These are phyloP conservation scores for Xylaria curta DNA, from an alignment of 495 filamentous ascomycete species.

Conservation along the genomic window DNA sequence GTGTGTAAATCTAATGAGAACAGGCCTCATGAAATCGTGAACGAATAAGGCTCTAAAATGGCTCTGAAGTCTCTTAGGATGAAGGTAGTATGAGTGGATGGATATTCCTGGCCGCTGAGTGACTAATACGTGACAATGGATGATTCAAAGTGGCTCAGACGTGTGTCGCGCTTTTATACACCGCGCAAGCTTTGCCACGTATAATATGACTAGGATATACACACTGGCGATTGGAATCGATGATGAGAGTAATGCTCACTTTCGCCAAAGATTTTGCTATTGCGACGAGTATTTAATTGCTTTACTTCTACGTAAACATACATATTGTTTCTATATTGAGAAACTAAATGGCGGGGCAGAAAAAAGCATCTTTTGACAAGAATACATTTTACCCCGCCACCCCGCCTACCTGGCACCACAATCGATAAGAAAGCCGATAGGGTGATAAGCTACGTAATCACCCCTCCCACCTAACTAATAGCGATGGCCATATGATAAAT, in stretches of 20 bases:
- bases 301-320: constrained; percentile 9
- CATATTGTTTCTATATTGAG: neutral
- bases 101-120: neutral
- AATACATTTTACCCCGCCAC: constrained; percentile 21
- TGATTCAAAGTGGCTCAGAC: constrained; percentile 25
- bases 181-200: neutral
- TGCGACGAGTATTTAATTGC: neutral
- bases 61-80: neutral
- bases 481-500: no score
- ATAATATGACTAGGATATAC: neutral
- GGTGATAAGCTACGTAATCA: neutral
- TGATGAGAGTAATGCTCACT: neutral
- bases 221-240: neutral
- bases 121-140: constrained; percentile 24
- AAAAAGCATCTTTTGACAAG: neutral
- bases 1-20: neutral
- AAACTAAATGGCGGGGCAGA: constrained; percentile 21
- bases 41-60: neutral
- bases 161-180: neutral
- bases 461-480: no score
- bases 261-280: neutral
- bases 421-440: constrained; percentile 14
- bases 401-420: constrained; percentile 1
- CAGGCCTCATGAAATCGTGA: neutral
- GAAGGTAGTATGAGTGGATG: neutral